Evolutionary conservation across 2,329 filamentous ascomycete genomes (phyloP), one percentile per base, ranked within the genome.

Genomic region (Epicoccum sorghinum): DNA sequence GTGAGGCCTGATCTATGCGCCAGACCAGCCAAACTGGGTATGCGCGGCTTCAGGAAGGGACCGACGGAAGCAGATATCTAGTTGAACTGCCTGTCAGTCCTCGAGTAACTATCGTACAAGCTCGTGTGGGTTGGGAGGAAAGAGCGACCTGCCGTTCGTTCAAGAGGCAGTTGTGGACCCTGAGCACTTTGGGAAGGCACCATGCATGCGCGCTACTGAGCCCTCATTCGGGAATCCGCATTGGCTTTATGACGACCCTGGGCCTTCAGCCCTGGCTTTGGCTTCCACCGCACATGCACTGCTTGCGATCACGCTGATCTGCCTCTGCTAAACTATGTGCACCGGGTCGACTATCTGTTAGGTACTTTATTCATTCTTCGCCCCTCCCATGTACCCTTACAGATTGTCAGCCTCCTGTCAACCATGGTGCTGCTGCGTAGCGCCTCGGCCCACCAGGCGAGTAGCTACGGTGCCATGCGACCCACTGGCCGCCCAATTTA

Each of bases 401-500:
- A 41, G 41, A 35, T 55, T 29, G 42, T 41, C 55, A 60, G 59
- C 57, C 52, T 41, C 49, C 59, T 58, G 53, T 50, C 18, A 18
- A 18, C 18, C 18, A 18, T 18, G 18, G 18, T 18, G 18, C 18
- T 18, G 18, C 18, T 18, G 41, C 42, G 52, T 46, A 50, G 41
- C 52, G 53, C 57, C 55, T 62, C 50, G 50, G 50, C 53, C 38
- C 53, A 55, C 45, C 38, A 29, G 43, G 42, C 40, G 42, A 37
- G 41, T 40, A 42, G 27, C 52, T 14, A 50, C 46, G 46, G 41
- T 43, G 37, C 46, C 37, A 55, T 30, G 40, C 43, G 61, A 49
- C 52, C 62, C 62, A 59, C 59, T 52, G 40, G 50, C 59, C 46
- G 48, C 55, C 58, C 57, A 47, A 61, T 49, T 40, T 65, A 52